Evolutionary conservation across 2,329 filamentous ascomycete genomes (phyloP).

Genomic region (Ascochyta rabiei): DNA sequence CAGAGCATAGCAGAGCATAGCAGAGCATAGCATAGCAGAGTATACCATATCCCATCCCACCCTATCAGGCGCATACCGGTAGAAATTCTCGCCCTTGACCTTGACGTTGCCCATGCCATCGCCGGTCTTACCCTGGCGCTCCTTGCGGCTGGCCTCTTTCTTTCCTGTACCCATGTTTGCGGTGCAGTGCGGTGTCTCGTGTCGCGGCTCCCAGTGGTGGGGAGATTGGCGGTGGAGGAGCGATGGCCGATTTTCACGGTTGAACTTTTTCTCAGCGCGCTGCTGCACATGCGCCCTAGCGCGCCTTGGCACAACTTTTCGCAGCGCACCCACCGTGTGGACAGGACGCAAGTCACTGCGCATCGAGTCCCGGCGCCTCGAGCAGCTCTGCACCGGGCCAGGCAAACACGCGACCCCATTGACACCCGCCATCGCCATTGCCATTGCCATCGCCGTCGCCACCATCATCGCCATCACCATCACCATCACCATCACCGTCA

Average conservation of each 20-base stretch:
- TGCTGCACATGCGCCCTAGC: slow-evolving; percentile 1
- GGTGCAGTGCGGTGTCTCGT: not conserved
- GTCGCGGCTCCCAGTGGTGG: not conserved
- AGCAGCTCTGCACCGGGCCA: slow-evolving; percentile 6
- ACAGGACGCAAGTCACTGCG: no score
- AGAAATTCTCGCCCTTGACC: slow-evolving; percentile 98
- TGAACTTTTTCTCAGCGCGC: slow-evolving; percentile 30
- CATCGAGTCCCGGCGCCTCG: not conserved
- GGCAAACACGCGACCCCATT: no score
- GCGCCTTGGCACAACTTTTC: slow-evolving; percentile 36
- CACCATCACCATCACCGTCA: slow-evolving; percentile 8
- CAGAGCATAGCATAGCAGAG: no score
- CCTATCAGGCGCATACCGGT: slow-evolving; percentile 54
- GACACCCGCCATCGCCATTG: no score
- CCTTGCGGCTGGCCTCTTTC: slow-evolving; percentile 84
- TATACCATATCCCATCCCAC: not conserved
- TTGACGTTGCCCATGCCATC: slow-evolving; percentile 93
- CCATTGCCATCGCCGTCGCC: no score
- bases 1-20: no score
- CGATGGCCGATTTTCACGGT: slow-evolving; percentile 4
- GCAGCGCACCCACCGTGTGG: not conserved
- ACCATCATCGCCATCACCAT: slow-evolving; percentile 17
- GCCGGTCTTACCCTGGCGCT: slow-evolving; percentile 81
- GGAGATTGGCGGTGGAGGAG: slow-evolving; percentile 19
- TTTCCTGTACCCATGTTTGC: slow-evolving; percentile 81